A percentile compares a stretch with the other conserved stretches of the same genome.
These are phyloP conservation scores for Aureobasidium sp. DNA, from an alignment of 2,329 filamentous ascomycete genomes.

Conservation along the genomic window DNA sequence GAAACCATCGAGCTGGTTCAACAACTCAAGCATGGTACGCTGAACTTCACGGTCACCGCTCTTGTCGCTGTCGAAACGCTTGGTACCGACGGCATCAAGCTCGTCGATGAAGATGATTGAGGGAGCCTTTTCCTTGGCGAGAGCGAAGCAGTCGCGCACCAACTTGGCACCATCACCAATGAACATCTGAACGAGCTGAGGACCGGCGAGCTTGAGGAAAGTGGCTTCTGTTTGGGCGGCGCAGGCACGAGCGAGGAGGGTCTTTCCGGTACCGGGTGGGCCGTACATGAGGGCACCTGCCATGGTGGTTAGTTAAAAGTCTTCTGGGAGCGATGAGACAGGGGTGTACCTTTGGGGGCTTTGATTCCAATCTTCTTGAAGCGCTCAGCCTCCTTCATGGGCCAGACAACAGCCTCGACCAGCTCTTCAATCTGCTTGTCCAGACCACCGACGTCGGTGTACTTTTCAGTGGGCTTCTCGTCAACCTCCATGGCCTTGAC, in stretches of 20 bases:
- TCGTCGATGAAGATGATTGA: slow-evolving; percentile 99
- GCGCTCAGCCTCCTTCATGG: slow-evolving; percentile 98
- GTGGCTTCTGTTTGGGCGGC: slow-evolving; percentile 97
- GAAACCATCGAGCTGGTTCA: slow-evolving; percentile 97
- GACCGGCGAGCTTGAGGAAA: slow-evolving; percentile 95
- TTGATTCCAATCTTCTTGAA: slow-evolving; percentile 99
- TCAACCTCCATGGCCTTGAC: slow-evolving; percentile 99
- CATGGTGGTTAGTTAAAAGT: slow-evolving; percentile 12
- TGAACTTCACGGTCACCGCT: slow-evolving; percentile 96
- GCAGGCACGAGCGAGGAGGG: slow-evolving; percentile 86
- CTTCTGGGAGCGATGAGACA: not conserved
- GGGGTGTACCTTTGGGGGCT: slow-evolving; percentile 79
- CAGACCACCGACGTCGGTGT: slow-evolving; percentile 92
- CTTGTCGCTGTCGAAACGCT: slow-evolving; percentile 98
- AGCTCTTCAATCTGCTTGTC: slow-evolving; percentile 99
- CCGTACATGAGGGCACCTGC: slow-evolving; percentile 97
- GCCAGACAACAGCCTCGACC: slow-evolving; percentile 97
- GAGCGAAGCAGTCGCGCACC: slow-evolving; percentile 91
- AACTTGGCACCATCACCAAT: slow-evolving; percentile 98
- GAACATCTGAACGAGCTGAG: slow-evolving; percentile 98
- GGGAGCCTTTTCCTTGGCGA: slow-evolving; percentile 97
- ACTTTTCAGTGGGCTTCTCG: slow-evolving; percentile 98
- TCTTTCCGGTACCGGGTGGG: slow-evolving; percentile 83
- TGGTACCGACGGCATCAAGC: slow-evolving; percentile 94
- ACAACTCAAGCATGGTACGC: slow-evolving; percentile 95